Evolutionary conservation across 768 basidiomycete genomes (phyloP).

Genomic region (Pulveroboletus sp.): DNA sequence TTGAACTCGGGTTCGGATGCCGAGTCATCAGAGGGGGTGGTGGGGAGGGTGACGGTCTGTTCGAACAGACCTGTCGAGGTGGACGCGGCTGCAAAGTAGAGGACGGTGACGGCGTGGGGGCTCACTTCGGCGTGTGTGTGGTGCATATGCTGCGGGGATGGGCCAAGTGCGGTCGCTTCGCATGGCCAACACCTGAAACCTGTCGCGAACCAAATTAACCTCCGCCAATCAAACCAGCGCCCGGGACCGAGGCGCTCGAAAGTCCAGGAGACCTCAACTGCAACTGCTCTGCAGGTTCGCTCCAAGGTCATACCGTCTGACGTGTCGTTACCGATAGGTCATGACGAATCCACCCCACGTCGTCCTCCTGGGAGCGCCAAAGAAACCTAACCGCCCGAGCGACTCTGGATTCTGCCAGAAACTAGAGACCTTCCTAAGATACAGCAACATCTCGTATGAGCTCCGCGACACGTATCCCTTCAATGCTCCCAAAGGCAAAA

Average conservation of each 20-base stretch:
- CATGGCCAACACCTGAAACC: not conserved
- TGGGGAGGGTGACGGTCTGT: conserved; percentile 50
- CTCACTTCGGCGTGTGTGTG: not conserved
- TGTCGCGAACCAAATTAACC: not conserved
- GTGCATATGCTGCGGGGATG: too few relatives aligned
- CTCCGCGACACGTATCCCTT: conserved; percentile 21
- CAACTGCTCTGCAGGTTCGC: not conserved
- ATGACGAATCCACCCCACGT: conserved; percentile 21
- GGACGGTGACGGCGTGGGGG: conserved; percentile 39
- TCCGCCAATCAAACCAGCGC: too few relatives aligned
- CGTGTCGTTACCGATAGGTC: not conserved
- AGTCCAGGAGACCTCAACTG: not conserved
- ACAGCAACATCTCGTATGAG: conserved; percentile 25
- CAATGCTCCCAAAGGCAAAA: conserved; percentile 31
- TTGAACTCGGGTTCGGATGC: not conserved
- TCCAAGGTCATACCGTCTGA: not conserved
- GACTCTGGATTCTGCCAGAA: conserved; percentile 33
- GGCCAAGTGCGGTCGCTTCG: not conserved
- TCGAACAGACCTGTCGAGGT: conserved; percentile 58
- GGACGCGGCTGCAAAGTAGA: conserved; percentile 61
- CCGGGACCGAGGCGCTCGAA: too few relatives aligned
- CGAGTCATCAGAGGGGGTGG: conserved; percentile 16
- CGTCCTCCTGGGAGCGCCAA: conserved; percentile 25
- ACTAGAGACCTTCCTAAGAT: conserved; percentile 29
- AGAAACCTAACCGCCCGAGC: conserved; percentile 18